Evolutionary conservation across 164 flowering plant genomes (phyloP), one percentile per base, ranked within the genome.

Genomic region (Liriodendron chinense): DNA sequence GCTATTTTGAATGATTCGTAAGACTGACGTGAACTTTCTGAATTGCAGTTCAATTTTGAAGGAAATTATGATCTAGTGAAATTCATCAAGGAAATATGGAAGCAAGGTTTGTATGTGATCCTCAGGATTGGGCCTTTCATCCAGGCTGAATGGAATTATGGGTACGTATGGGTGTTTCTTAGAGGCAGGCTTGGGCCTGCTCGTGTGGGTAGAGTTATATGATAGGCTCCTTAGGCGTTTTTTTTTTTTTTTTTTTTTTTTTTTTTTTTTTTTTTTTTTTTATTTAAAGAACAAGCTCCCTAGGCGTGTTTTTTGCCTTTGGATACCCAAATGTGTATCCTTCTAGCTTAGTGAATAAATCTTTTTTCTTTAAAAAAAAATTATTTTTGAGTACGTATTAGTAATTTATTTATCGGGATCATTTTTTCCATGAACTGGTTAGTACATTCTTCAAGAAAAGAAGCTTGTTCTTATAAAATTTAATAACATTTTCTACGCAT

Each of bases 51-150:
- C 65, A 80, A 87, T 72, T 88, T 85, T 74, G 78, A 75, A 34
- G 92, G 89, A 61, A 83, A 78, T 8, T 47, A 74, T 70, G 92
- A 89, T 79, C 69, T 89, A 47, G 83, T 89, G 65, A 86, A 83
- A 71, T 89, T 89, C 83, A 78, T 89, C 75, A 89, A 80, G 74
- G 9, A 77, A 73, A 79, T 86, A 47, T 78, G 78, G 2, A 81
- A 80, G 26, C 68, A 75, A 4, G 90, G 85, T 2, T 28, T 89
- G 85, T 87, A 82, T 71, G 90, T 78, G 26, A 77, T 68, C 24
- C 83, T 89, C 53, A 78, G 92, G 76, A 24, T 89, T 26, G 92
- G 92, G 22, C 92, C 92, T 13, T 89, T 78, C 84, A 80, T 89
- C 48, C 83, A 86, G 65, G 86, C 87, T 6, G 92, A 86, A 78